Evolutionary conservation across 1,284 basidiomycete species (phyloP), one percentile per base, ranked within the genome.

Genomic region (Tremellales sp.): DNA sequence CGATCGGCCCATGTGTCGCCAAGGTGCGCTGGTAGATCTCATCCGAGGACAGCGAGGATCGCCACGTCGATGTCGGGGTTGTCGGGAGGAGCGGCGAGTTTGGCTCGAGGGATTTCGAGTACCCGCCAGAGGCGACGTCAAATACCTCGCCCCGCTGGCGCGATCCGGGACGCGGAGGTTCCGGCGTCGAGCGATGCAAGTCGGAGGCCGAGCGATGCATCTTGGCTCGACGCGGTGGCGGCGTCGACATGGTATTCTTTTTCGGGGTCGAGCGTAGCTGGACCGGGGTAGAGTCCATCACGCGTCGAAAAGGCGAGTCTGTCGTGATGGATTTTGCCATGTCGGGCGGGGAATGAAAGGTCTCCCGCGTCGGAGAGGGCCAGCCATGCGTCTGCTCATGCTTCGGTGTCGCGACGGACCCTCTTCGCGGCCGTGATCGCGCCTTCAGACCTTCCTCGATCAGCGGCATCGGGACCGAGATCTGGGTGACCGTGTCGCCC

Each of bases 1-100:
- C 82, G 7, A 60, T 50, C 5, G 71, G 61, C 0, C 81, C 76
- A 50, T 76, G 72, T 3, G 37, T 32, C 2, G 53, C 32, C 35
- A 58, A 27, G 4, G 66, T 22, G 1, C 47, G 52, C 7, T 49
- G 35, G 49, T 58, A 65, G 1, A 48, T 33, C 14, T 48, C 40
- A 27, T 64, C 60, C 21, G 48, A 47, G 3, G 52, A 37, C 2
- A 68, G 44, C 3, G 58, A 55, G 2, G 58, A 56, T 14, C 67
- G 56, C 67, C 67, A 70, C 2, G 64, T 57, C 0, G 51, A 47
- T 12, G 51, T 54, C 10, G 58, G 53, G 2, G 55, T 49, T 7
- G 35, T 43, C 3, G 54, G 52, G 21, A 50, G 12, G 3, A 34
- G 16, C 5, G 60, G 50, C 3, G 62, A 58, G 3, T 37, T 27